Conservation (phyloP, 345 rosid species). For the Cardamine chenopodiifolia region DNA sequence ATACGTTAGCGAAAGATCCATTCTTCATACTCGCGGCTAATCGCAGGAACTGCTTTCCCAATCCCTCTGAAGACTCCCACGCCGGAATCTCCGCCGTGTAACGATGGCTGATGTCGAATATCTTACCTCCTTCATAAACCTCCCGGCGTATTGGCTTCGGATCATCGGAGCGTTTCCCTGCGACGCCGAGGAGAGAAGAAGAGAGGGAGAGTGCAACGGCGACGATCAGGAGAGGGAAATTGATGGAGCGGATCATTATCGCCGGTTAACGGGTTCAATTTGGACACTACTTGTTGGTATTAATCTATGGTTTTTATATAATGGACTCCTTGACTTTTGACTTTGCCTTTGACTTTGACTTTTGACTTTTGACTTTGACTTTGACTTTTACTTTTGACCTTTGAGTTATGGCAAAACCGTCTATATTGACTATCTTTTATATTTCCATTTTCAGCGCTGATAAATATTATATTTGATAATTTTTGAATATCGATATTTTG, state of each 20-base stretch:
- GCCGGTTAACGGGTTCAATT: slow-evolving; percentile 15
- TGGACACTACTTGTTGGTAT: neutral
- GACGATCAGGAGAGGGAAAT: slow-evolving; percentile 7
- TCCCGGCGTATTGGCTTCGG: slow-evolving; percentile 68
- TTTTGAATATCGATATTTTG: too few species aligned
- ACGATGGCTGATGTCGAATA: slow-evolving; percentile 81
- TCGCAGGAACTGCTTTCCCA: slow-evolving; percentile 60
- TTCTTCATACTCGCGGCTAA: slow-evolving; percentile 82
- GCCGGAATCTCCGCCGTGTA: slow-evolving; percentile 65
- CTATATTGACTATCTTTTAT: too few species aligned
- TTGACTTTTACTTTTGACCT: too few species aligned
- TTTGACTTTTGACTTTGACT: neutral
- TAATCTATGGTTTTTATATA: neutral
- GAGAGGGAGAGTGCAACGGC: slow-evolving; percentile 27
- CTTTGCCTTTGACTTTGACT: neutral
- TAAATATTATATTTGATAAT: too few species aligned
- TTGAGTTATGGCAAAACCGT: too few species aligned
- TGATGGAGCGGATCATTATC: slow-evolving; percentile 24
- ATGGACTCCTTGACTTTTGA: neutral
- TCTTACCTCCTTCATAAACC: slow-evolving; percentile 67
- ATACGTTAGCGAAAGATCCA: slow-evolving; percentile 78
- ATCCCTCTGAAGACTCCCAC: slow-evolving; percentile 53
- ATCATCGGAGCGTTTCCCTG: slow-evolving; percentile 23
- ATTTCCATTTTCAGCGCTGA: too few species aligned
- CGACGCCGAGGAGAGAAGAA: slow-evolving; percentile 1